Percentiles rank a stretch among this genome's conserved stretches.
Conservation (phyloP, 805 yeast species). For the Sugiyamaella marilandica region DNA sequence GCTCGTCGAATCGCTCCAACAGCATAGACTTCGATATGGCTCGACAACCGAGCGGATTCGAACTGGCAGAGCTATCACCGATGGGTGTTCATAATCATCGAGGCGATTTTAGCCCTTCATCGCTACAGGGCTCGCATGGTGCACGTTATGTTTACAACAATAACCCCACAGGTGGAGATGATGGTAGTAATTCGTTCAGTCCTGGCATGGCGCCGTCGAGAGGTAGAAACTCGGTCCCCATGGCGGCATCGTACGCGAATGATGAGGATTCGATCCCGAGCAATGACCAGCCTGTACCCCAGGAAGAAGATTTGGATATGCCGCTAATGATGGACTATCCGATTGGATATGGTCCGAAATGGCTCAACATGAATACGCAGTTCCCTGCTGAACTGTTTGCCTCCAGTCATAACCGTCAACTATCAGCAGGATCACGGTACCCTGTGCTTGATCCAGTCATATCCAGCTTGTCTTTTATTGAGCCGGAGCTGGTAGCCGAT, state of each 20-base stretch:
- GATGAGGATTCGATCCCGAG: neutral
- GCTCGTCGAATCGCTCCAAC: neutral
- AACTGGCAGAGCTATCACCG: neutral
- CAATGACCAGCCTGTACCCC: neutral
- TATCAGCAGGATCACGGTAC: constrained; percentile 5
- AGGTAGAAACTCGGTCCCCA: neutral
- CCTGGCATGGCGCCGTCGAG: no score
- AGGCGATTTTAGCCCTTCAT: neutral
- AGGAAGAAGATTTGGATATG: neutral
- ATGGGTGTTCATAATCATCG: neutral
- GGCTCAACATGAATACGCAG: constrained; percentile 13
- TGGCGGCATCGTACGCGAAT: neutral
- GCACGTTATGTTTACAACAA: neutral
- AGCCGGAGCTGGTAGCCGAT: constrained; percentile 23
- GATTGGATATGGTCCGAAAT: constrained; percentile 8
- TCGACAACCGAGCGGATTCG: neutral
- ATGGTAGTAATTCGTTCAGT: neutral
- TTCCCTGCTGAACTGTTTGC: constrained; percentile 12
- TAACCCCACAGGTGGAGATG: neutral
- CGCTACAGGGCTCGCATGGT: neutral
- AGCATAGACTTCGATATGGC: neutral
- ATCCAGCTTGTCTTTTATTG: constrained; percentile 16
- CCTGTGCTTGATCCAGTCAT: constrained; percentile 22
- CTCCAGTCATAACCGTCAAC: neutral
- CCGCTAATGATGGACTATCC: constrained; percentile 4